Evolutionary conservation across 2,329 filamentous ascomycete genomes (phyloP), one percentile per base, ranked within the genome.

Genomic region (Periconia digitata): DNA sequence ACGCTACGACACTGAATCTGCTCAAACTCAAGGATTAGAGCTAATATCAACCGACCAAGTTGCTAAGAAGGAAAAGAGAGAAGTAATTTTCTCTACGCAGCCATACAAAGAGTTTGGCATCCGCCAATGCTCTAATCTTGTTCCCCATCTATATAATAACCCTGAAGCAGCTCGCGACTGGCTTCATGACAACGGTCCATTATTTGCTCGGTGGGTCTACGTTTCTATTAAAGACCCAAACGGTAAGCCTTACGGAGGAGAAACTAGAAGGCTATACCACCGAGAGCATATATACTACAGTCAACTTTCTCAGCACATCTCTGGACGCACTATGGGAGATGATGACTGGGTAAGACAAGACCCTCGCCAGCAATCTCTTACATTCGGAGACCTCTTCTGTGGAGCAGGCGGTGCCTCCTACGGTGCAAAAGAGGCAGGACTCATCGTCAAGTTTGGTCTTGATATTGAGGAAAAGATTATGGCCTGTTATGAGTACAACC

Each of bases 391-490:
- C 34, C 27, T 17, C 15, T 63, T 56, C 37, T 60, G 54, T 39
- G 57, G 59, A 3, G 46, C 43, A 21, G 60, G 60, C 5, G 59
- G 60, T 16, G 53, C 54, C 0, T 63, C 60, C 8, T 39, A 52
- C 29, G 60, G 60, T n/a, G 60, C 60, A 0, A 10, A 35, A 2
- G 44, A 55, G 12, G 60, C 60, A 1, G 55, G 53, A 5, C 32
- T 59, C 1, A 13, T 29, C 6, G 44, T 60, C 0, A 35, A n/a
- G 1, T 62, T 53, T 48, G 55, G 59, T 8, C 32, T 60, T 0
- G 60, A 63, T 8, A 44, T 50, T 1, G 51, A 62, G 18, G 13
- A 49, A 21, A 4, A 21, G 0, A 49, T 54, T 1, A 55, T 61
- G 8, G 18, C 49, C n/a, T 56, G 51, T 2, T 63, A 56, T 27